phyloP scores from a whole-genome alignment of 352 stramenopile genomes.

The Globisporangium rhizosaccharum region DNA sequence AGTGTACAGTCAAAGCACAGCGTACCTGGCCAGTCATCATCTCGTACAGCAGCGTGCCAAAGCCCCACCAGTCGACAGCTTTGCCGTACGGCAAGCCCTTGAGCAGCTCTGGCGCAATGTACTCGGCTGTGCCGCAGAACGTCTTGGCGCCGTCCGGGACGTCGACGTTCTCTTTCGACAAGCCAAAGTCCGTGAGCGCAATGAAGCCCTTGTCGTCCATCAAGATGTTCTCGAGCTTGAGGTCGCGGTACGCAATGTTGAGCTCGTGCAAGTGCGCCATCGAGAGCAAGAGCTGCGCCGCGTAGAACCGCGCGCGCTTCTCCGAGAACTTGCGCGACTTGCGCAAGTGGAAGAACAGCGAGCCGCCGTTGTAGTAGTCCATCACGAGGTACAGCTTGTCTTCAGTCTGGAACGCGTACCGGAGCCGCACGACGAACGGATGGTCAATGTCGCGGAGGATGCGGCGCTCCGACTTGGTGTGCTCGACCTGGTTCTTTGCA shows the following conservation, averaged over 20 bases:
- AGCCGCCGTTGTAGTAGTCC: constrained; percentile 92
- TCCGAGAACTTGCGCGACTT: constrained; percentile 89
- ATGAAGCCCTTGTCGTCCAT: constrained; percentile 94
- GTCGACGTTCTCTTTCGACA: constrained; percentile 91
- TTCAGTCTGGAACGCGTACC: constrained; percentile 93
- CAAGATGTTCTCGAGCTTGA: constrained; percentile 95
- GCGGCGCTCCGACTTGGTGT: constrained; percentile 89
- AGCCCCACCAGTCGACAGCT: constrained; percentile 92
- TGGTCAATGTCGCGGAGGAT: constrained; percentile 90
- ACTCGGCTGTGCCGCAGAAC: constrained; percentile 92
- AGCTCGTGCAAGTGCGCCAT: constrained; percentile 92
- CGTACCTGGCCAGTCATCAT: constrained; percentile 87
- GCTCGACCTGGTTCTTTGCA: constrained; percentile 91
- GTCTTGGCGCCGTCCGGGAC: constrained; percentile 85
- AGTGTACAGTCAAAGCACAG: background rate
- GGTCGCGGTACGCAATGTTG: constrained; percentile 91
- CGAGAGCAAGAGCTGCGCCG: constrained; percentile 86
- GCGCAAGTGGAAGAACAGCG: constrained; percentile 90
- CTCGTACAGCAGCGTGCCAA: constrained; percentile 92
- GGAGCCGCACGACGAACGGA: constrained; percentile 90
- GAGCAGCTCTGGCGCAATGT: constrained; percentile 90
- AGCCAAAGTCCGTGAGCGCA: constrained; percentile 89
- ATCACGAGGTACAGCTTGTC: constrained; percentile 92
- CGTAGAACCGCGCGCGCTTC: constrained; percentile 87
- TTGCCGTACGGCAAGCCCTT: constrained; percentile 87